Evolutionary conservation across 2,329 filamentous ascomycete species (phyloP).

Genomic region (Rhynchosporium agropyri): DNA sequence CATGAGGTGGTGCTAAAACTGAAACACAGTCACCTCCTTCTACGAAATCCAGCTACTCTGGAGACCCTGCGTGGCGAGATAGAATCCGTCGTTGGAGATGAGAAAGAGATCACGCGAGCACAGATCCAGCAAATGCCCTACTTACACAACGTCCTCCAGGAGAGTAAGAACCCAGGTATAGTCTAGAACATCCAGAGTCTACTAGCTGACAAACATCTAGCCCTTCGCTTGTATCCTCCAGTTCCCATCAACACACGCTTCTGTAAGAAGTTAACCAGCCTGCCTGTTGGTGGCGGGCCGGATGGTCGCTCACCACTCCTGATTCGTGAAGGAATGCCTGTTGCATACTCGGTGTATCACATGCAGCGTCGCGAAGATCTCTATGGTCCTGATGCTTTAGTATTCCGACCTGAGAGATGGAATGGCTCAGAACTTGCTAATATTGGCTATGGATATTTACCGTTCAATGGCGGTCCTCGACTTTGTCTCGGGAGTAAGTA

Average conservation of each 20-base stretch:
- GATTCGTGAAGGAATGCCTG: conserved; percentile 30
- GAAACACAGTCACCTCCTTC: conserved; percentile 23
- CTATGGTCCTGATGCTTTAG: conserved; percentile 42
- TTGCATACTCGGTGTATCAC: conserved; percentile 35
- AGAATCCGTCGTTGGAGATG: conserved; percentile 15
- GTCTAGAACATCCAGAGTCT: neutral
- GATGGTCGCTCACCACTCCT: conserved; percentile 37
- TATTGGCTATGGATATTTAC: conserved; percentile 39
- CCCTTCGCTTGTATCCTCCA: conserved; percentile 26
- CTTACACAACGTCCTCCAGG: conserved; percentile 27
- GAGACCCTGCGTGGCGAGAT: conserved; percentile 19
- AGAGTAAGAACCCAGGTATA: conserved; percentile 24
- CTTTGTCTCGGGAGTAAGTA: conserved; percentile 42
- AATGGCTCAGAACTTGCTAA: conserved; percentile 45
- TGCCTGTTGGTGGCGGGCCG: conserved; percentile 40
- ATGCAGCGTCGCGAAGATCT: conserved; percentile 40
- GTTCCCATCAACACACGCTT: conserved; percentile 26
- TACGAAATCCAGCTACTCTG: conserved; percentile 23
- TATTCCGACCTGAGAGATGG: conserved; percentile 42
- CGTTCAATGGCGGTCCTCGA: conserved; percentile 41
- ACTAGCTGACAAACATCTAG: conserved; percentile 20
- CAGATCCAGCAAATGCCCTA: conserved; percentile 26
- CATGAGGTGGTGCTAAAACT: conserved; percentile 8
- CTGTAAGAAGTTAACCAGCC: conserved; percentile 24
- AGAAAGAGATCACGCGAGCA: conserved; percentile 22